phyloP scores from a whole-genome alignment of 371 early-diverging fungal species.

The Mortierella sp. region DNA sequence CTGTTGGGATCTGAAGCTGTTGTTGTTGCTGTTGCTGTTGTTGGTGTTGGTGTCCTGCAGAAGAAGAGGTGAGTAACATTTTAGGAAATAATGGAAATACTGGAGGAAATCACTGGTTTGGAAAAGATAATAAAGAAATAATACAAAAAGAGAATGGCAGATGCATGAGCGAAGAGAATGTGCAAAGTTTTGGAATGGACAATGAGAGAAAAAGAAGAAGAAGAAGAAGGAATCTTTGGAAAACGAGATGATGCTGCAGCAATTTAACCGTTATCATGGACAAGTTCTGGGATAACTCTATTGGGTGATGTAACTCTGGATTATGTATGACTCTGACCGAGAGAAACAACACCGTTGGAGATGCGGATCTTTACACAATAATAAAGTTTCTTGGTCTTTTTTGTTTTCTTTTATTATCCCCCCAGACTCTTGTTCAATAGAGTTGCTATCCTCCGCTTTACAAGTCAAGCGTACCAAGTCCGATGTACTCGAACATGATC shows the following conservation, averaged over 20 bases:
- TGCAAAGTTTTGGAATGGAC: neutral
- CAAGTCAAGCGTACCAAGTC: slow-evolving; percentile 30
- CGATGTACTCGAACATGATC: slow-evolving; percentile 62
- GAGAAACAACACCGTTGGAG: too few species aligned
- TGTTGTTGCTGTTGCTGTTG: slow-evolving; percentile 1
- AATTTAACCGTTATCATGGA: too few species aligned
- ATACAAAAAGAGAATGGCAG: neutral
- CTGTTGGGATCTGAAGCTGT: slow-evolving; percentile 2
- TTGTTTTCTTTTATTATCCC: neutral
- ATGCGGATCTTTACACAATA: too few species aligned
- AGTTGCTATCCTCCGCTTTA: neutral
- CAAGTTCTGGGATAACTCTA: too few species aligned
- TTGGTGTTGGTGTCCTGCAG: neutral
- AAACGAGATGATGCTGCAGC: neutral
- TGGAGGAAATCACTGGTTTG: neutral
- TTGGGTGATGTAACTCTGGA: too few species aligned
- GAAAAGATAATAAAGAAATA: neutral
- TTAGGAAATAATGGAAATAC: neutral
- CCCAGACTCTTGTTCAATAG: too few species aligned
- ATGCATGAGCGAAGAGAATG: slow-evolving; percentile 11
- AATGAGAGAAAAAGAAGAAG: slow-evolving; percentile 1
- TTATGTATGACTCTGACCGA: too few species aligned
- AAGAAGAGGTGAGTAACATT: neutral
- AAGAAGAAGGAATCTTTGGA: neutral
- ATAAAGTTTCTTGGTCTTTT: too few species aligned